Evolutionary conservation across 768 basidiomycete species (phyloP), one percentile per base, ranked within the genome.

Genomic region (Termitomyces heimii): DNA sequence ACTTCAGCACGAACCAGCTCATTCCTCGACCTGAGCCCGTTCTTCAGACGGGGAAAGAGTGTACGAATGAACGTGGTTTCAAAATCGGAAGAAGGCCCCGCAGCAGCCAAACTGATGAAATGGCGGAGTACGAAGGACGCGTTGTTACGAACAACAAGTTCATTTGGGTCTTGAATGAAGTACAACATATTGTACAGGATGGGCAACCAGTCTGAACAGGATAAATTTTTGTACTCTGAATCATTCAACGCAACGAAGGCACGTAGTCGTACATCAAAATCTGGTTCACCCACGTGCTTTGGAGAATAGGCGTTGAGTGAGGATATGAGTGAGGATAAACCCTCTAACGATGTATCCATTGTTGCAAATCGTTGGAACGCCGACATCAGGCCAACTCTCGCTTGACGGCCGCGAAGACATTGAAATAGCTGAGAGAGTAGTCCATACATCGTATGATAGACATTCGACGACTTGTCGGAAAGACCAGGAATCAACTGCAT

Each of bases 1-100:
- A 92, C 75, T 62, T 99, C 96, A 0, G 83, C 79, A 10, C 96
- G 84, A n/a, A 97, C 91, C 55, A 91, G 73, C 70, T 98, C 95
- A 55, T 82, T 80, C 72, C 86, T 89, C 7, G 90, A 88, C 40
- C 84, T 82, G 51, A 98, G 68, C 0, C 86, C 83, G 60, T 87
- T 87, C 70, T 91, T 91, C 24, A 98, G 69, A 4, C 86, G 88
- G 5, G 94, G 88, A 60, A 84, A 83, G 22, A 97, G 76, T 2
- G 82, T 75, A 28, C 80, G 82, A 47, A 82, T 69, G 67, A 96
- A 88, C 2, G 83, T 71, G 0, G 62, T 66, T 63, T 85, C 82
- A 52, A 74, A 77, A 34, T 82, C 81, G 1, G 73, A 56, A 1
- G 73, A 72, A 8, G 71, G 64, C 31, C 71, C 66, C 24, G 70